A percentile compares a stretch with the other conserved stretches of the same genome.
Evolutionary conservation across 1,284 basidiomycete species (phyloP).

Genomic region (Sanghuangporus weigelae): DNA sequence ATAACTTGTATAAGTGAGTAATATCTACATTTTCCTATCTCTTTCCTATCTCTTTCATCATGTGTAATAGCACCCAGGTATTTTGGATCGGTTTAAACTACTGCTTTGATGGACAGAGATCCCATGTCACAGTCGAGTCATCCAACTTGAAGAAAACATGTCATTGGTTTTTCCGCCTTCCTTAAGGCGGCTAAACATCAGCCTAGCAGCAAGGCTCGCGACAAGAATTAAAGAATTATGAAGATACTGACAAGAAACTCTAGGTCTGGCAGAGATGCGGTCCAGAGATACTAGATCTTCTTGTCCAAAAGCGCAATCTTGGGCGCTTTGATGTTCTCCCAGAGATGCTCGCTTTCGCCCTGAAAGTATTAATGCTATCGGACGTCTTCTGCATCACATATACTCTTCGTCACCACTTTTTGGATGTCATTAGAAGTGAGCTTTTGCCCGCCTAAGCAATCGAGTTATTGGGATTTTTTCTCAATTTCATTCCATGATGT

Average conservation of each 20-base stretch:
- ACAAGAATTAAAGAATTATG: slow-evolving; percentile 28
- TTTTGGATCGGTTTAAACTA: not conserved
- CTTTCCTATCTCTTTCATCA: too few relatives aligned
- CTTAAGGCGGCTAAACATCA: not conserved
- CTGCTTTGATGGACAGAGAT: not conserved
- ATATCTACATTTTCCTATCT: too few relatives aligned
- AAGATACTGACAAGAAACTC: slow-evolving; percentile 39
- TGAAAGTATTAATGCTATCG: slow-evolving; percentile 35
- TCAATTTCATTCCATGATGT: slow-evolving; percentile 40
- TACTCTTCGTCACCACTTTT: slow-evolving; percentile 31
- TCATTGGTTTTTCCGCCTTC: not conserved
- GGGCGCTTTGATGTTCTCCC: slow-evolving; percentile 25
- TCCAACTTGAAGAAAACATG: not conserved
- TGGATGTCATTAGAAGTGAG: slow-evolving; percentile 30
- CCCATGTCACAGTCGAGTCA: not conserved
- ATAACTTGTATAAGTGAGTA: too few relatives aligned
- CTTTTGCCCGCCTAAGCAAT: slow-evolving; percentile 41
- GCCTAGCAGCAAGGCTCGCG: not conserved
- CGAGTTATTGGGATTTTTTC: slow-evolving; percentile 53
- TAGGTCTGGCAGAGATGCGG: slow-evolving; percentile 33
- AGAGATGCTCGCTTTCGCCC: slow-evolving; percentile 27
- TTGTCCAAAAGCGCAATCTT: slow-evolving; percentile 22
- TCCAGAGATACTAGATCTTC: slow-evolving; percentile 21
- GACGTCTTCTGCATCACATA: slow-evolving; percentile 45
- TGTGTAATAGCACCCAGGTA: not conserved